Evolutionary conservation across 2,329 filamentous ascomycete species (phyloP), one percentile per base, ranked within the genome.

Genomic region (Verticillium albo-atrum): DNA sequence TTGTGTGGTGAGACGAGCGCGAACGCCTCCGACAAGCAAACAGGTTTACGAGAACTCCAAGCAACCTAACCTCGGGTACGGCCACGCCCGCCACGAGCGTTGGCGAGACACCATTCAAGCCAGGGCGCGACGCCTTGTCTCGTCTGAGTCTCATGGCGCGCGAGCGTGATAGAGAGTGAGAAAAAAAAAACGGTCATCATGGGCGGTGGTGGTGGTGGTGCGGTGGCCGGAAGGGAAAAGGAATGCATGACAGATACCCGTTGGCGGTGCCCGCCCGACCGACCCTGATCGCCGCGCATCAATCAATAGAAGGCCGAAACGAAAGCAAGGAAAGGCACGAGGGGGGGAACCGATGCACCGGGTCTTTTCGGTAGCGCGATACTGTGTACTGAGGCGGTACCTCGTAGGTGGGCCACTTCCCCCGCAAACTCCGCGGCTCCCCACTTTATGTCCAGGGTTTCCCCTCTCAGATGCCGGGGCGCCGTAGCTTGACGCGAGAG

Each of bases 381-480:
- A 25, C 28, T 54, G 17, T 20, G 32, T 55, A 55, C 54, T 25
- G 28, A 10, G 14, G 54, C 32, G 32, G 54, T 55, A 55, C 54
- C 28, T 42, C 32, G 32, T 15, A 12, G 23, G 30, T 35, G 54
- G 54, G 32, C 17, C 54, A 17, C 6, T 27, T 55, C 54, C 54
- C 53, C 54, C 54, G 54, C 54, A 55, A 55, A 55, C 54, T 55
- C 54, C 30, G 42, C 42, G 42, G 20, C 42, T 47, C 42, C 9
- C 42, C 42, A 47, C 42, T 47, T 47, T 9, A 23, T 47, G 42
- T 7, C 42, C 42, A 47, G 42, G 42, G 42, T 23, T 47, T 25
- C 42, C 42, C 42, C 42, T 47, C 42, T 23, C 42, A 47, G 42
- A 47, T 47, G 42, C 42, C 42, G 42, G 42, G n/a, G 42, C 42